These are phyloP conservation scores for Aspergillus tanneri DNA, from an alignment of 2,329 filamentous ascomycete genomes.

Conservation along the genomic window DNA sequence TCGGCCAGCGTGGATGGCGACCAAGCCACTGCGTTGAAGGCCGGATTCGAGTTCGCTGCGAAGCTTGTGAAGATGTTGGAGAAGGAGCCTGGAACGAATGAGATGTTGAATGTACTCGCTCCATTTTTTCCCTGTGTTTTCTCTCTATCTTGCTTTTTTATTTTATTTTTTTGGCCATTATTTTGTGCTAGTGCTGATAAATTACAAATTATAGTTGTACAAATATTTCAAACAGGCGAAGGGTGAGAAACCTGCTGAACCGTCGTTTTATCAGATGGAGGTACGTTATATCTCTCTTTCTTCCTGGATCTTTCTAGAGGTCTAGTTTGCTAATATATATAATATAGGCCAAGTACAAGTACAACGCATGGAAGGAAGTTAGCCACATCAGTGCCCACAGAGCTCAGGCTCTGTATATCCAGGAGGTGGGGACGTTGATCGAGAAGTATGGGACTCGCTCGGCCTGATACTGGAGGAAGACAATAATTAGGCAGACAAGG, in stretches of 20 bases:
- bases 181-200: background rate
- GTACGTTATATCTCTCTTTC: constrained; percentile 8
- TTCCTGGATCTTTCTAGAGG: background rate
- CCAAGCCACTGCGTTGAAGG: constrained; percentile 25
- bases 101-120: constrained; percentile 34
- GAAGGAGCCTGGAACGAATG: constrained; percentile 23
- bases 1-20: constrained; percentile 17
- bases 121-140: constrained; percentile 1
- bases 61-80: constrained; percentile 32
- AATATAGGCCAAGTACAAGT: constrained; percentile 76
- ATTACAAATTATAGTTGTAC: constrained; percentile 17
- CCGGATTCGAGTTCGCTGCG: constrained; percentile 34
- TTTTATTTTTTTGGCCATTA: background rate
- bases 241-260: constrained; percentile 16
- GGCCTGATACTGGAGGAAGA: no score
- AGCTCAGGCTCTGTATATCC: constrained; percentile 76
- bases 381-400: constrained; percentile 63
- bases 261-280: constrained; percentile 20
- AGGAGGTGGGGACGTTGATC: constrained; percentile 71
- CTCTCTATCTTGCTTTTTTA: background rate
- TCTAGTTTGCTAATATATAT: background rate
- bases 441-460: constrained; percentile 56
- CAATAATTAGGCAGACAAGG: no score
- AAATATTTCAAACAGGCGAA: constrained; percentile 21
- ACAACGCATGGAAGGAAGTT: constrained; percentile 71